Evolutionary conservation across 176 grass and related monocot species (phyloP).

Genomic region (Metroxylon sagu): DNA sequence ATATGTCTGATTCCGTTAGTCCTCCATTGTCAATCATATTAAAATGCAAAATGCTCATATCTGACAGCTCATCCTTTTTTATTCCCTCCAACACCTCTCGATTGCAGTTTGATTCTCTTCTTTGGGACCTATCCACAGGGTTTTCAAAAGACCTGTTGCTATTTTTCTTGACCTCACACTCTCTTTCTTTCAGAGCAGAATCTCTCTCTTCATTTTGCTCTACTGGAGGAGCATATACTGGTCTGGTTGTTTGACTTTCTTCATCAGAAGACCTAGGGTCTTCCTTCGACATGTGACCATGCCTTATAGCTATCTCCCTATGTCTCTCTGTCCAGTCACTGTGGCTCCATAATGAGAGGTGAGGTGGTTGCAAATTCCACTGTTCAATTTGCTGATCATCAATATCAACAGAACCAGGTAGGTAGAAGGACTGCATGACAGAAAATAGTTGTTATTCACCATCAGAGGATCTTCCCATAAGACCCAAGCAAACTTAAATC

Average conservation of each 20-base stretch:
- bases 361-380: slow-evolving; percentile 70
- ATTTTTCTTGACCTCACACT: too few species aligned
- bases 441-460: not conserved
- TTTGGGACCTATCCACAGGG: too few species aligned
- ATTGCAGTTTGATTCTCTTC: too few species aligned
- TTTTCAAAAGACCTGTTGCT: too few species aligned
- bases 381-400: slow-evolving; percentile 62
- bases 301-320: slow-evolving; percentile 39
- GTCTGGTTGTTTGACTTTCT: slow-evolving; percentile 7
- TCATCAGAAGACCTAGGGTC: slow-evolving; percentile 4
- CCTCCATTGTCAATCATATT: too few species aligned
- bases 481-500: not conserved
- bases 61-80: too few species aligned
- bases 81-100: too few species aligned
- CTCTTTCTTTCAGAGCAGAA: not conserved
- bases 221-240: slow-evolving; percentile 1
- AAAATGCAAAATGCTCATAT: too few species aligned
- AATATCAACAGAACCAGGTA: slow-evolving; percentile 74
- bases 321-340: slow-evolving; percentile 62
- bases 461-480: not conserved
- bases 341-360: slow-evolving; percentile 79
- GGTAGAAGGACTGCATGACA: slow-evolving; percentile 63
- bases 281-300: slow-evolving; percentile 32
- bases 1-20: too few species aligned
- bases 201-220: slow-evolving; percentile 19